Conservation (phyloP, 2,329 filamentous ascomycete genomes). For the Tolypocladium cylindrosporum region DNA sequence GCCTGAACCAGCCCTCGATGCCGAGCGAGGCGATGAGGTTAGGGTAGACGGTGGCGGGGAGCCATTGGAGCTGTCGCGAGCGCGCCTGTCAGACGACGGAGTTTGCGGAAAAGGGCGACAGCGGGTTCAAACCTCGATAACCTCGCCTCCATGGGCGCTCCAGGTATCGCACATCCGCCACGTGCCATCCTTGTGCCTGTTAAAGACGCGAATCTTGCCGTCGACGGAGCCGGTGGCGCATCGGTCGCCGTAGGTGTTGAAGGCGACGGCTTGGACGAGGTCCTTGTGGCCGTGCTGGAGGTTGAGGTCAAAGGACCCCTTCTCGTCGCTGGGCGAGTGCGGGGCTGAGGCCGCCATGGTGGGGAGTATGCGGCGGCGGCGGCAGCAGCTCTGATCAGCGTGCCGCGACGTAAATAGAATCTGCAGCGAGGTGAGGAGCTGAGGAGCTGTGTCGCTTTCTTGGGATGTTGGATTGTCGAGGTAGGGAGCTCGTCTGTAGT, state of each 20-base stretch:
- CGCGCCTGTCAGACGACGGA: background rate
- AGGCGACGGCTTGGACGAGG: slow-evolving; percentile 73
- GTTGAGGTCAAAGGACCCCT: slow-evolving; percentile 44
- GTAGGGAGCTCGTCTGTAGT: background rate
- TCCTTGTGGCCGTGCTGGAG: slow-evolving; percentile 69
- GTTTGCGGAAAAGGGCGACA: background rate
- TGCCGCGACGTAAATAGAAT: background rate
- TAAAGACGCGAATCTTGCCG: slow-evolving; percentile 87
- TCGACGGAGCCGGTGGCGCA: slow-evolving; percentile 88
- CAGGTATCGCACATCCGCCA: slow-evolving; percentile 82
- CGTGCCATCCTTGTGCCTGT: slow-evolving; percentile 64
- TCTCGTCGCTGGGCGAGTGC: slow-evolving; percentile 32
- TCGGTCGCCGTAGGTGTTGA: slow-evolving; percentile 86
- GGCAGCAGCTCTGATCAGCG: background rate
- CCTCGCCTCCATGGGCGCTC: slow-evolving; percentile 82
- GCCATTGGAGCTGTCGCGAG: slow-evolving; percentile 69
- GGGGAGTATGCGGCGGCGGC: background rate
- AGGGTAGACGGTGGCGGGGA: slow-evolving; percentile 77
- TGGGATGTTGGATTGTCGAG: background rate
- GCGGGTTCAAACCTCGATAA: slow-evolving; percentile 58
- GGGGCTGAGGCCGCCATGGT: slow-evolving; percentile 20
- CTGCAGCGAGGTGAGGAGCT: background rate
- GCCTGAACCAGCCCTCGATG: slow-evolving; percentile 79
- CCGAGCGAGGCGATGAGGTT: slow-evolving; percentile 81
- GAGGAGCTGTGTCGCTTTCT: background rate